A percentile compares a stretch with the other conserved stretches of the same genome.
These are phyloP conservation scores for Teratosphaeria epicoccoides DNA, from an alignment of 2,329 filamentous ascomycete species.

Conservation along the genomic window DNA sequence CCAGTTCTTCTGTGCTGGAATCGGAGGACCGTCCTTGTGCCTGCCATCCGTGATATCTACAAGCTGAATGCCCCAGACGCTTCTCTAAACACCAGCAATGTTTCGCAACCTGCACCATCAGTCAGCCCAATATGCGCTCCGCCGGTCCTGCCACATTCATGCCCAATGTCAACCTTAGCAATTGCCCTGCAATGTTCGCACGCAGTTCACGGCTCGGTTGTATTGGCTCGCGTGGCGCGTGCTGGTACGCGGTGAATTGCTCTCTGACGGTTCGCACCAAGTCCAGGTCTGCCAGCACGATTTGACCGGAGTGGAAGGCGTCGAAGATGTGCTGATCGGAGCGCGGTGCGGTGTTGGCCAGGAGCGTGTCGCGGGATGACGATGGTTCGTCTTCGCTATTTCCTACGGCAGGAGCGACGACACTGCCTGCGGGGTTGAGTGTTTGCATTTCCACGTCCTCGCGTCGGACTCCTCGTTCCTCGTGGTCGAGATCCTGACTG, in stretches of 20 bases:
- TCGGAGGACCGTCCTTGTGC: too few relatives aligned
- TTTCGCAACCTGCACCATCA: neutral
- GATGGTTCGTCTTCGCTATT: constrained; percentile 6
- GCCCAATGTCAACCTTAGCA: constrained; percentile 8
- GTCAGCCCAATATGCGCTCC: neutral
- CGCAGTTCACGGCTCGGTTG: constrained; percentile 1
- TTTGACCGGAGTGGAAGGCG: constrained; percentile 37
- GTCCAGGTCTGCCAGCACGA: constrained; percentile 35
- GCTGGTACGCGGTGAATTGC: constrained; percentile 30
- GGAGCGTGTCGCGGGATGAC: constrained; percentile 11
- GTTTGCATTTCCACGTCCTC: constrained; percentile 33
- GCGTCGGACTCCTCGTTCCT: constrained; percentile 47
- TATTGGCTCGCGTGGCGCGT: constrained; percentile 11
- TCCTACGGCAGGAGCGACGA: constrained; percentile 1
- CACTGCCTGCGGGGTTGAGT: constrained; percentile 17
- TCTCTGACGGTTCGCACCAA: constrained; percentile 32
- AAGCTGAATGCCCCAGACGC: too few relatives aligned
- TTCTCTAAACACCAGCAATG: neutral
- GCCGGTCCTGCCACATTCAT: neutral
- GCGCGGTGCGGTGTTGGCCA: constrained; percentile 9
- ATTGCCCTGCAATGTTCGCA: constrained; percentile 8
- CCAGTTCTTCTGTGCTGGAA: too few relatives aligned
- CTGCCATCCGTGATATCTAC: too few relatives aligned
- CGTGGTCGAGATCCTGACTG: constrained; percentile 46
- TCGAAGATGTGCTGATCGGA: constrained; percentile 30